Percentiles rank a stretch among this genome's conserved stretches.
Conservation (phyloP, 345 rosid genomes). For the Gossypium arboreum region DNA sequence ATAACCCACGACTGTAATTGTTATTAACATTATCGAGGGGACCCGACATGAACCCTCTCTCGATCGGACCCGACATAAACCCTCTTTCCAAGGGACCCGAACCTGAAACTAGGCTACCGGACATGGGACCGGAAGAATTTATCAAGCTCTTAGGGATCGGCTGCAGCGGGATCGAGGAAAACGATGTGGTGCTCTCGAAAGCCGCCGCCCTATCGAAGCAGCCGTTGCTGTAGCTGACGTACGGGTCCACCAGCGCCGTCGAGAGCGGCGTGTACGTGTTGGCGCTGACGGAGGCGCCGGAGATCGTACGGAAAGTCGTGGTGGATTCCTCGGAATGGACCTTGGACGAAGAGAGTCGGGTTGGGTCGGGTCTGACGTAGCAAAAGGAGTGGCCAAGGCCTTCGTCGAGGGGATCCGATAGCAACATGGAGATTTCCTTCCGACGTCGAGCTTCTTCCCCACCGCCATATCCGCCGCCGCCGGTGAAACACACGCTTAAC, state of each 20-base stretch:
- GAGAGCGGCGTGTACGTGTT: constrained; percentile 91
- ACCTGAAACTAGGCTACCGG: constrained; percentile 60
- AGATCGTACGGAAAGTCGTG: constrained; percentile 81
- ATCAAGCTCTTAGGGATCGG: constrained; percentile 63
- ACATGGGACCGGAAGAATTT: constrained; percentile 25
- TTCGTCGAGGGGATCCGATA: constrained; percentile 70
- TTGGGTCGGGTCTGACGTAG: constrained; percentile 74
- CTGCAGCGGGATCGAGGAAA: constrained; percentile 82
- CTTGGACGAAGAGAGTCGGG: constrained; percentile 62
- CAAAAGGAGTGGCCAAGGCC: constrained; percentile 95
- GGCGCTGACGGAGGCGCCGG: constrained; percentile 97
- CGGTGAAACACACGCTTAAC: constrained; percentile 68
- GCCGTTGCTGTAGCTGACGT: constrained; percentile 33
- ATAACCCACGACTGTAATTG: constrained; percentile 35
- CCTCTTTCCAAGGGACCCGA: constrained; percentile 75
- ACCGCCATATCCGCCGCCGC: constrained; percentile 32
- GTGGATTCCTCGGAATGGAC: constrained; percentile 79
- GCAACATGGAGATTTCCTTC: constrained; percentile 32
- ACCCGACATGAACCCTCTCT: constrained; percentile 87
- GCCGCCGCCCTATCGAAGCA: constrained; percentile 75
- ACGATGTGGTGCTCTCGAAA: constrained; percentile 86
- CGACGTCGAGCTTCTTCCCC: constrained; percentile 39
- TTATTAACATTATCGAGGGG: constrained; percentile 47
- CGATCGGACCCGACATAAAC: constrained; percentile 82
- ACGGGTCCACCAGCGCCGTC: constrained; percentile 68